Conservation (phyloP, 2,329 filamentous ascomycete genomes). For the Lachnellula cervina region DNA sequence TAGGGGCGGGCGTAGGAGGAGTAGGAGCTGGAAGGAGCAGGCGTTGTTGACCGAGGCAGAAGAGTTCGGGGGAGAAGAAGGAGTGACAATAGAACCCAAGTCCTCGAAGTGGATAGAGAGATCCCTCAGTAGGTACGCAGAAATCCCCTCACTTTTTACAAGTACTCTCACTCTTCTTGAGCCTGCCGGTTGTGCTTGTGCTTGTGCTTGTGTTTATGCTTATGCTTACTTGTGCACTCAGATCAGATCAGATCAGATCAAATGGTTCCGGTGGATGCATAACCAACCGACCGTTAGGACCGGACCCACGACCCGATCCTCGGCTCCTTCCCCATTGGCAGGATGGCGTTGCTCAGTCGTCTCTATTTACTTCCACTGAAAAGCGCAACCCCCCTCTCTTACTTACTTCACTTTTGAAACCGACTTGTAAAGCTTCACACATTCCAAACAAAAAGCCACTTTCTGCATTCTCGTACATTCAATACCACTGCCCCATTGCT, state of each 20-base stretch:
- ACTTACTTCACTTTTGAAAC: no score
- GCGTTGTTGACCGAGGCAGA: neutral
- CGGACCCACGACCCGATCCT: no score
- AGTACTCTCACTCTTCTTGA: neutral
- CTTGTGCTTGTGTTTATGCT: neutral
- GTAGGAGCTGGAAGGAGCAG: no score
- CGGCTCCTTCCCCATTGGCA: no score
- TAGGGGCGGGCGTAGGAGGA: no score
- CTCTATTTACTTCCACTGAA: no score
- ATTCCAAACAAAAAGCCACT: constrained; percentile 10
- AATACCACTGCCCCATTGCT: constrained; percentile 12
- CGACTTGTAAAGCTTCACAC: constrained; percentile 1
- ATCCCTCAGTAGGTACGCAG: neutral
- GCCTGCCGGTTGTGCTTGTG: neutral
- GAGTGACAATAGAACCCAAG: constrained; percentile 18
- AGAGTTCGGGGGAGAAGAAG: constrained; percentile 15
- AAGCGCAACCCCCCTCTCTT: no score
- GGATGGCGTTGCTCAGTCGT: no score
- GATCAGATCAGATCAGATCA: no score
- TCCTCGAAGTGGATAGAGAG: neutral
- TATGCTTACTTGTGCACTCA: neutral
- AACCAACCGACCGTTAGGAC: no score
- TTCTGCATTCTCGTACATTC: constrained; percentile 3
- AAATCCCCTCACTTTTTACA: no score
- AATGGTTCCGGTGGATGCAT: no score